Evolutionary conservation across 1,284 basidiomycete species (phyloP), one percentile per base, ranked within the genome.

Genomic region (Malassezia obtusa): DNA sequence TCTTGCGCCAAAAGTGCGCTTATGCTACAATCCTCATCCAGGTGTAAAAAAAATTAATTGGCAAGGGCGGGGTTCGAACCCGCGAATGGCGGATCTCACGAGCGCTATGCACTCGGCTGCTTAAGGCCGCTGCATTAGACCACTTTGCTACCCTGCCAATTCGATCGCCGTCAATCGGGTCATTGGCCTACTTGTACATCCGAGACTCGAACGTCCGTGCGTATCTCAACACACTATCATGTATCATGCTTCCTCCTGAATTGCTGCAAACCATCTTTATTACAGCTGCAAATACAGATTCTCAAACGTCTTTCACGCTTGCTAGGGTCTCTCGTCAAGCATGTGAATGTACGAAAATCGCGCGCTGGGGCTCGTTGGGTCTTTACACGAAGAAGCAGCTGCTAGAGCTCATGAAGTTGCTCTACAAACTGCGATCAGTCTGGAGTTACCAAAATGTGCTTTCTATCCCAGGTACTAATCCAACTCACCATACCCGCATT

Each of bases 301-400:
- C 40, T 19, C 38, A 44, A 28, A 57, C 58, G 9, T 61, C 65
- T 0, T 55, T 60, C 25, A 32, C 55, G 2, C 61, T 64, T 19
- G 63, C 65, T 0, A 53, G 50, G 19, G 62, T 65, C n/a, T 65
- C 63, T 15, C 58, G 55, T 28, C 15, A 37, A 12, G 57, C 61
- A 26, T 67, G 63, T 37, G 8, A 21, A 2, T 61, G 54, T 53
- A 67, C 63, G 0, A 47, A 51, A 2, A 30, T 41, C 6, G 55
- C 56, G 14, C 53, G 65, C 25, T 67, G 65, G 65, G 52, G 49
- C 21, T 60, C 63, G 5, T 35, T 67, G 33, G 33, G 59, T 5
- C 43, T 55, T 11, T 55, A 54, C 14, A 39, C 19, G 5, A 17
- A 15, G 1, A 0, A 36, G 6, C 44, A 57, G n/a, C 14, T 63